Evolutionary conservation across 176 grass and related monocot genomes (phyloP).

Genomic region (Oryza officinalis): DNA sequence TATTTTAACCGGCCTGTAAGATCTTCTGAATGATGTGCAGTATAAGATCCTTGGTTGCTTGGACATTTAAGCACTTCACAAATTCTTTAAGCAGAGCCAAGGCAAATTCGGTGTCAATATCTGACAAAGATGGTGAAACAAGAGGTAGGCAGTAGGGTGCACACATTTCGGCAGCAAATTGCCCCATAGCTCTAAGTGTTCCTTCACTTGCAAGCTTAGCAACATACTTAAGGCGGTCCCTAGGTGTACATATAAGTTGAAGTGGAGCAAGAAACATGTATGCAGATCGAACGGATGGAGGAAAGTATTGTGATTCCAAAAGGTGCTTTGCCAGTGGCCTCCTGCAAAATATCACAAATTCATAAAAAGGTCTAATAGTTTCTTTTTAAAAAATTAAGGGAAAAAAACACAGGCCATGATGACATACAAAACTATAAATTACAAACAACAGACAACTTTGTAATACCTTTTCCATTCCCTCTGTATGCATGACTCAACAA

Average conservation of each 20-base stretch:
- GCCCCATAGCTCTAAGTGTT: constrained; percentile 80
- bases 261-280: constrained; percentile 93
- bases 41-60: constrained; percentile 65
- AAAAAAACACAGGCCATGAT: neutral
- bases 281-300: constrained; percentile 69
- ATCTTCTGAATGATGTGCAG: constrained; percentile 91
- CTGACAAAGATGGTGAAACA: constrained; percentile 59
- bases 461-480: constrained; percentile 83
- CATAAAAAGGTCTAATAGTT: constrained; percentile 20
- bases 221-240: constrained; percentile 73
- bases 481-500: constrained; percentile 88
- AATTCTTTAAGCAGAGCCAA: constrained; percentile 81
- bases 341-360: constrained; percentile 50
- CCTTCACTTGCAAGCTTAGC: constrained; percentile 81
- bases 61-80: constrained; percentile 67
- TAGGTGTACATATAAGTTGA: constrained; percentile 65
- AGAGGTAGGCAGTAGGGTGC: constrained; percentile 75
- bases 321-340: constrained; percentile 81
- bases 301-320: constrained; percentile 86
- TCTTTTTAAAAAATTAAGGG: constrained; percentile 18
- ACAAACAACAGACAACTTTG: constrained; percentile 21
- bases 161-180: constrained; percentile 82
- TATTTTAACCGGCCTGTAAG: constrained; percentile 92
- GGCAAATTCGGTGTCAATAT: constrained; percentile 63
- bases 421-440: constrained; percentile 17